Base-by-base conservation (phyloP, 75 land plant species). In the Pinus albicaulis region DNA sequence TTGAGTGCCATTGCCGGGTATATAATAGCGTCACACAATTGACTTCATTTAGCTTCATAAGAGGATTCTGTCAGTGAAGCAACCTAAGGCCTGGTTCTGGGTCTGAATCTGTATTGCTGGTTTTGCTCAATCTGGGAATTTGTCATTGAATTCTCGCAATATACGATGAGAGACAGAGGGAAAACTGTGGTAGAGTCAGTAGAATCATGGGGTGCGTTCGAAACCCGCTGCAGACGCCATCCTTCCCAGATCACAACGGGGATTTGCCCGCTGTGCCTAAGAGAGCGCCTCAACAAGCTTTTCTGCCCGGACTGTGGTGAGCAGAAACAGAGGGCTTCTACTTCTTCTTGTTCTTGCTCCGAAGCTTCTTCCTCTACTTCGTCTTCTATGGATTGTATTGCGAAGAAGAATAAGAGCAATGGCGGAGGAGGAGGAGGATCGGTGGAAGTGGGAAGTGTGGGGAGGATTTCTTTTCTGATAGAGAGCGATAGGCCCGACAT, bases 231-330 rank as follows among this genome's bases (percentile, higher is more conserved):
- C 56, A 48, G 17, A 25, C 74, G 74, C 0, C 74, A 72, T 24
- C 74, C 57, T 12, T 41, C 22, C 7, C 55, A 52, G 56, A 59
- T 20, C 22, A 25, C 52, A 3, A 12, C 56, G 15, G 90, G 90
- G 31, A 76, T 85, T 22, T 88, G 90, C 63, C 80, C 90, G 7
- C 58, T 62, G 6, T 88, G 90, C 53, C 81, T 88, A 14, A 82
- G 71, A 44, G 90, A 85, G 22, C 79, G 83, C 12, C 71, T 88
- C 10, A n/a, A 80, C 10, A 80, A 82, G 48, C 78, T 88, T 13
- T 78, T 85, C 13, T 88, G 90, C 73, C 70, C 80, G 7, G 90
- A 88, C 55, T 88, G 90, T 22, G 90, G 90, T 2, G 90, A 88
- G 76, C 90, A 79, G 73, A 74, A 87, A 3, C 24, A 25, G 5